Base-by-base conservation (phyloP, 768 basidiomycete species). In the Trametes maxima region DNA sequence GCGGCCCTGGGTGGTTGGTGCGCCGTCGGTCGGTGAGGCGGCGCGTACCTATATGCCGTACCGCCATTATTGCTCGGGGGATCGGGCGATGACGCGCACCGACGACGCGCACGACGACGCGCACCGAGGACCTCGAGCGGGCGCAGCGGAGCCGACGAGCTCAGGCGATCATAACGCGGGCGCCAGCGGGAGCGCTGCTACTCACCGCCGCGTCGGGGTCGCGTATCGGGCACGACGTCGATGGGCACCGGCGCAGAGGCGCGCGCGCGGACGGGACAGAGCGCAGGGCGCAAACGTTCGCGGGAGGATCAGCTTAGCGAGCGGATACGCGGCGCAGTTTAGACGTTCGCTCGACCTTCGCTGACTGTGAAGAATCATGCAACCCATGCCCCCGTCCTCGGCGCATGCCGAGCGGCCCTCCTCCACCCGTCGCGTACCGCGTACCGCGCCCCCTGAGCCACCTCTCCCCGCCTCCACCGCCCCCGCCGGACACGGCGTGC, bases 301-400 rank as follows among this genome's bases (percentile, higher is more conserved):
- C 57, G 57, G 57, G 57, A 58, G 57, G 22, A 43, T 39, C 16
- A 28, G 57, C 28, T 28, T 28, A 49, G 57, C 57, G 56, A 57
- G 47, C 11, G 22, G 37, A 49, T 43, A 50, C 48, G 57, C 57
- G 57, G 57, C 57, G 57, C 57, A 58, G 57, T 58, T 58, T 58
- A 44, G 48, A 44, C 48, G 21, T 46, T 28, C n/a, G 28, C 48
- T 48, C 35, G 57, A 58, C 40, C 40, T 58, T 58, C 57, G 57
- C 57, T 58, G 57, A 58, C 57, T 51, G 42, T 43, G 40, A 58
- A 58, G 48, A 24, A 44, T 51, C 57, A 58, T 24, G 19, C 7
- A 25, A 2, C 4, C 40, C n/a, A n/a, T 11, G 22, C 16, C 22
- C 22, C 22, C 51, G 35, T 19, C 36, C 33, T 58, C 57, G 57